Percentiles rank a stretch among this genome's conserved stretches.
phyloP scores from a whole-genome alignment of 495 filamentous ascomycete genomes.

The Neurospora pannonica region DNA sequence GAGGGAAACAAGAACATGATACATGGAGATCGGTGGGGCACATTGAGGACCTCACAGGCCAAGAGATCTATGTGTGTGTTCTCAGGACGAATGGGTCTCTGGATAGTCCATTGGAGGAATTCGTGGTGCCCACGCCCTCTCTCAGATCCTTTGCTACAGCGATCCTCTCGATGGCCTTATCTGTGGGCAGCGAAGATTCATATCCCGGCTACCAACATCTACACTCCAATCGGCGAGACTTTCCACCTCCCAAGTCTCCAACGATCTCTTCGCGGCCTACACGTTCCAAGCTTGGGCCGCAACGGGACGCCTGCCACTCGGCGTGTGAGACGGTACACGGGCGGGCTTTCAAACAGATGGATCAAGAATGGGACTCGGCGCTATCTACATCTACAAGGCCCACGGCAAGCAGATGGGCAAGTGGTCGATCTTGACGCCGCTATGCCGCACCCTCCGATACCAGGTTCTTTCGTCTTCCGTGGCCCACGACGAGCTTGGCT shows the following conservation, averaged over 20 bases:
- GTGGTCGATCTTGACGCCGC: background rate
- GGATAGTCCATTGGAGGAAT: background rate
- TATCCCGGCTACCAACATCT: background rate
- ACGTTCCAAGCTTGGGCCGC: background rate
- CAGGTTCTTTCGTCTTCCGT: background rate
- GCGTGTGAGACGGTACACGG: background rate
- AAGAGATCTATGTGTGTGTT: background rate
- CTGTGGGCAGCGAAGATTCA: background rate
- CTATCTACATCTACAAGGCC: background rate
- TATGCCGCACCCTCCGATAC: background rate
- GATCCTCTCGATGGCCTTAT: background rate
- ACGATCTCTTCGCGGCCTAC: background rate
- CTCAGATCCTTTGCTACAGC: background rate
- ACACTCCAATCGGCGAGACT: background rate
- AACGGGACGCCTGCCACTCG: background rate
- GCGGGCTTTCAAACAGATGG: background rate
- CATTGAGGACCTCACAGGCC: background rate
- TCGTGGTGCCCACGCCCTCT: background rate
- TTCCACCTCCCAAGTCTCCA: background rate
- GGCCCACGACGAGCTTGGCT: background rate
- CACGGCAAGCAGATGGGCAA: background rate
- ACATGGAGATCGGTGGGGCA: background rate
- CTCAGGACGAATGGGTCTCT: background rate
- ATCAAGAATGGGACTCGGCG: background rate
- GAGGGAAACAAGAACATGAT: background rate